These are phyloP conservation scores for Mortierella sp. DNA, from an alignment of 371 early-diverging fungal species.

Conservation along the genomic window DNA sequence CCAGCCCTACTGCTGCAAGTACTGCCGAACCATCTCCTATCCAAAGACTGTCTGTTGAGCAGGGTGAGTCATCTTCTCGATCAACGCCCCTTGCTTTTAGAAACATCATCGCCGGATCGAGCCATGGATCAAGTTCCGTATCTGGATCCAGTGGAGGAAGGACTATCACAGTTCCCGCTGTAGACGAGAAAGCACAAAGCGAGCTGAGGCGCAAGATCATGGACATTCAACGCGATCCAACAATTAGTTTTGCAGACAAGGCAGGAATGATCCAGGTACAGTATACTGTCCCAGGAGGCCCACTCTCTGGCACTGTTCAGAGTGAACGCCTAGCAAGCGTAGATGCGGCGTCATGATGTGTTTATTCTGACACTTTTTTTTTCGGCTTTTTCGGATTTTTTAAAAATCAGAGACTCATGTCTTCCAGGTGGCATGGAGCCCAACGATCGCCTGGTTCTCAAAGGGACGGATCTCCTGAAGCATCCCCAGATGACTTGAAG, in stretches of 20 bases:
- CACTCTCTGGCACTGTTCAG: neutral
- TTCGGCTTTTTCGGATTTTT: neutral
- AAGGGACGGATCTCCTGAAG: slow-evolving; percentile 51
- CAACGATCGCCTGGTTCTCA: slow-evolving; percentile 11
- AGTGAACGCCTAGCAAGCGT: no score
- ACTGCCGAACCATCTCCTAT: neutral
- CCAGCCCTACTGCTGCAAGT: neutral
- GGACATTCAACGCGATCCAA: slow-evolving; percentile 57
- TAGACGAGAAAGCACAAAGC: slow-evolving; percentile 45
- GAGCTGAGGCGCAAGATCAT: slow-evolving; percentile 71
- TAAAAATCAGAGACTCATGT: slow-evolving; percentile 67
- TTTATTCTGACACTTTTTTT: neutral
- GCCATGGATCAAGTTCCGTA: slow-evolving; percentile 4
- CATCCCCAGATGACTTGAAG: slow-evolving; percentile 58
- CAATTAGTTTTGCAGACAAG: slow-evolving; percentile 69
- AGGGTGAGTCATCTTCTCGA: neutral
- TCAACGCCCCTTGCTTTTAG: neutral
- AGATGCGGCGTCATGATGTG: neutral
- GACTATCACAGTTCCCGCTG: slow-evolving; percentile 16
- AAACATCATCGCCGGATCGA: neutral
- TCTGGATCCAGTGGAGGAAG: neutral
- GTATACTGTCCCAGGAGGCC: neutral
- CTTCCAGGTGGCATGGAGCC: slow-evolving; percentile 53
- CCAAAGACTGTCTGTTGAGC: no score
- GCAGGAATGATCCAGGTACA: slow-evolving; percentile 77